Evolutionary conservation across 208 protist species (phyloP).

Genomic region (Blechomonas ayalai): DNA sequence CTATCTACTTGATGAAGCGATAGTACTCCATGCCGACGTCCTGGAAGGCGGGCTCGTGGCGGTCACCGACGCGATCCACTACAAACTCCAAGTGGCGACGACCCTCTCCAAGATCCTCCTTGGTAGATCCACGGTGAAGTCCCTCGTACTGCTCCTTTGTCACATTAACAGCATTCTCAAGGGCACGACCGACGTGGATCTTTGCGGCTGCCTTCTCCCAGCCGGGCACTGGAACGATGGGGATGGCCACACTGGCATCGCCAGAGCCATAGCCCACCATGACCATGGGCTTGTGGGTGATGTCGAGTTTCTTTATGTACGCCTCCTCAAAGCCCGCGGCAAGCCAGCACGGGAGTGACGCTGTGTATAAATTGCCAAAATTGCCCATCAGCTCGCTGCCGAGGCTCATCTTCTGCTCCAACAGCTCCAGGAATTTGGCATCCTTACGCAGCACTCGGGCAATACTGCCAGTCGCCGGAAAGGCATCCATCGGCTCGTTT

Average conservation of each 20-base stretch:
- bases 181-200: constrained; percentile 65
- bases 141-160: constrained; percentile 76
- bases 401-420: constrained; percentile 83
- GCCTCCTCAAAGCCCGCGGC: constrained; percentile 86
- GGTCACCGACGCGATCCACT: constrained; percentile 63
- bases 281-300: constrained; percentile 80
- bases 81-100: constrained; percentile 75
- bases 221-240: constrained; percentile 70
- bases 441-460: constrained; percentile 79
- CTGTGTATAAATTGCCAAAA: constrained; percentile 89
- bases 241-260: constrained; percentile 83
- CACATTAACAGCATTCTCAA: constrained; percentile 66
- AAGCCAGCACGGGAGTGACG: constrained; percentile 86
- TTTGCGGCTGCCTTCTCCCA: constrained; percentile 77
- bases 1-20: constrained; percentile 48
- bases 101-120: constrained; percentile 51
- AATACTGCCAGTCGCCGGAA: constrained; percentile 65
- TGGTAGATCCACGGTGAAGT: constrained; percentile 67
- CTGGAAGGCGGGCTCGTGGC: constrained; percentile 83
- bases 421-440: constrained; percentile 64
- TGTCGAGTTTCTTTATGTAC: constrained; percentile 68
- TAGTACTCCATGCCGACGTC: constrained; percentile 91
- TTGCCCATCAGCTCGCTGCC: constrained; percentile 80
- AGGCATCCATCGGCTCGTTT: constrained; percentile 61
- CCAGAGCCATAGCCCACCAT: constrained; percentile 86